Percentiles rank a stretch among this genome's conserved stretches.
Conservation (phyloP, 768 basidiomycete genomes). For the Dioszegia hungarica region DNA sequence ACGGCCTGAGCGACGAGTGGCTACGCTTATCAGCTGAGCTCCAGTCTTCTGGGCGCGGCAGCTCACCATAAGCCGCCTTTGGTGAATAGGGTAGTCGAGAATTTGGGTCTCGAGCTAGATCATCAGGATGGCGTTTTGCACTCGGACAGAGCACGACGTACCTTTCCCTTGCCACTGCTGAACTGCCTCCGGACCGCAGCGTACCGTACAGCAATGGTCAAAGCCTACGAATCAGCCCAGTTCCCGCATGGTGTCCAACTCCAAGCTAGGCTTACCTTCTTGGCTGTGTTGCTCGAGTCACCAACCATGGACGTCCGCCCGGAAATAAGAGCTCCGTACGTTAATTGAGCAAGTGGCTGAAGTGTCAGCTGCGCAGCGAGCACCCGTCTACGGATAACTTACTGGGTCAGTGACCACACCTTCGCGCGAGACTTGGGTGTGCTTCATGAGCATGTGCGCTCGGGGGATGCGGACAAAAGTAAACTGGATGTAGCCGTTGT, state of each 20-base stretch:
- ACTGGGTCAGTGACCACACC: conserved; percentile 51
- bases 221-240: conserved; percentile 29
- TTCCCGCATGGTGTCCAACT: too few relatives aligned
- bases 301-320: conserved; percentile 50
- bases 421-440: conserved; percentile 51
- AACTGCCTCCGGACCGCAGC: conserved; percentile 52
- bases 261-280: conserved; percentile 42
- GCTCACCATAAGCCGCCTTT: conserved; percentile 46
- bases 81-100: conserved; percentile 53
- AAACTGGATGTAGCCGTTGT: conserved; percentile 51
- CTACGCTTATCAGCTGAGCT: conserved; percentile 21
- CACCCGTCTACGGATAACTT: background rate
- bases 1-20: conserved; percentile 50
- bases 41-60: background rate
- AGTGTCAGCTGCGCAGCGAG: background rate
- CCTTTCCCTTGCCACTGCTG: conserved; percentile 48
- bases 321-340: conserved; percentile 52
- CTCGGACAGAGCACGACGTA: conserved; percentile 8
- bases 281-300: conserved; percentile 50
- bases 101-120: conserved; percentile 50
- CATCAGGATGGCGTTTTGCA: background rate
- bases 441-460: conserved; percentile 53
- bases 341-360: conserved; percentile 51
- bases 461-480: conserved; percentile 52
- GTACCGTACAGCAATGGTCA: conserved; percentile 53